Percentiles rank a stretch among this genome's conserved stretches.
phyloP scores from a whole-genome alignment of 2,329 filamentous ascomycete species.

The Fusarium sp. region DNA sequence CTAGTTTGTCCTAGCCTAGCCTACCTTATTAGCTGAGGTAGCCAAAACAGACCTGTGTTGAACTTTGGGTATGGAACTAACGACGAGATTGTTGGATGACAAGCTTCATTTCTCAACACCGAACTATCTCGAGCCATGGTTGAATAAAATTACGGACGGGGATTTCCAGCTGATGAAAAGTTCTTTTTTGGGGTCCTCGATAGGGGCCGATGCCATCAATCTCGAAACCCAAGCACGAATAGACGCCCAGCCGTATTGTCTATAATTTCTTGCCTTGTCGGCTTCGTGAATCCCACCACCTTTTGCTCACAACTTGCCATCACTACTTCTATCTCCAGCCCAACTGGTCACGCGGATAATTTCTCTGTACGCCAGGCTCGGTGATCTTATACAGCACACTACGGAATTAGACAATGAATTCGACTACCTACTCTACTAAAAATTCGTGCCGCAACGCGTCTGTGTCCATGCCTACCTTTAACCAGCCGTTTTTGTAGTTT shows the following conservation, averaged over 20 bases:
- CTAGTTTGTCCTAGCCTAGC: too few species aligned
- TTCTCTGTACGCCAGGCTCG: neutral
- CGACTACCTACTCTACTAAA: too few species aligned
- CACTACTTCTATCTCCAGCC: neutral
- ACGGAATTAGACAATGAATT: neutral
- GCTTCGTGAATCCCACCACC: constrained; percentile 7
- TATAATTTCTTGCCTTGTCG: neutral
- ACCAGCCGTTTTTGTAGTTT: neutral
- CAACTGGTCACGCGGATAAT: neutral
- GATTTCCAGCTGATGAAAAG: neutral
- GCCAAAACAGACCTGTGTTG: neutral
- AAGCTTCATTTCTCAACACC: constrained; percentile 21
- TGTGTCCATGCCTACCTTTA: neutral
- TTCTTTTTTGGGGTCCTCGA: constrained; percentile 2
- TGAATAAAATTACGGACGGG: neutral
- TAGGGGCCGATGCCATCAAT: constrained; percentile 18
- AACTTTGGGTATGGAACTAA: constrained; percentile 28
- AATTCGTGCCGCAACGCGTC: neutral
- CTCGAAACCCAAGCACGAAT: constrained; percentile 4
- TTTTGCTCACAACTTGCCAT: neutral
- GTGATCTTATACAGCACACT: neutral
- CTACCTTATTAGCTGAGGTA: too few species aligned
- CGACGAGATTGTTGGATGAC: constrained; percentile 9
- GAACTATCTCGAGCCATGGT: neutral
- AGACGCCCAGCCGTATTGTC: neutral